Conservation (phyloP, 345 rosid genomes). For the Heritiera fomes region DNA sequence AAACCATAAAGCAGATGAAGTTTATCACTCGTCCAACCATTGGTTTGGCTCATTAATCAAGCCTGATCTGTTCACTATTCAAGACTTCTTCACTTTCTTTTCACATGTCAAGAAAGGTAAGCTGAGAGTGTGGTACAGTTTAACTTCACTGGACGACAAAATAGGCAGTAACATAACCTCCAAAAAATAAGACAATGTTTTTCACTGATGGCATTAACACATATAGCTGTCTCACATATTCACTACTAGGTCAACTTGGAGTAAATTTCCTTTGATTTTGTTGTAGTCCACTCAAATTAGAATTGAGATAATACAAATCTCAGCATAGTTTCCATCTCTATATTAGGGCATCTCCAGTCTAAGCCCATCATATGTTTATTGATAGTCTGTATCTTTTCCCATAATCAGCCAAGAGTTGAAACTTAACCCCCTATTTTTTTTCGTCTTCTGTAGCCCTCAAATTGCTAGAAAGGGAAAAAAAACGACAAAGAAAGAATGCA, state of each 20-base stretch:
- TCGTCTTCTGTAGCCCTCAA: background rate
- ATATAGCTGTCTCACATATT: background rate
- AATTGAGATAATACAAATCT: background rate
- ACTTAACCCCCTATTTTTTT: background rate
- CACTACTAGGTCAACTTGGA: background rate
- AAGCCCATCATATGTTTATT: background rate
- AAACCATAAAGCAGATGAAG: background rate
- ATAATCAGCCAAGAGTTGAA: constrained; percentile 1
- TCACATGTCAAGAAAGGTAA: background rate
- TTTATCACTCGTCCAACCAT: background rate
- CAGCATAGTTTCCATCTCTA: constrained; percentile 8
- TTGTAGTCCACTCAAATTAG: background rate
- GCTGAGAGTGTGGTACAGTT: background rate
- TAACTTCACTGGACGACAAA: background rate
- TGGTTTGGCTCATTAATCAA: background rate
- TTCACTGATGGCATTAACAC: background rate
- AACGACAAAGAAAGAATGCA: background rate
- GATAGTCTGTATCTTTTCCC: background rate
- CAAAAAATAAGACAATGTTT: background rate
- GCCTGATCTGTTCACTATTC: background rate
- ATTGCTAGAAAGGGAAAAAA: background rate
- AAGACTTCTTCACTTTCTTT: background rate
- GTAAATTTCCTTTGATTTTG: background rate
- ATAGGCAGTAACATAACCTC: background rate
- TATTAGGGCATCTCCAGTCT: background rate